Evolutionary conservation across 768 basidiomycete genomes (phyloP).

Genomic region (Scleroderma bovista): DNA sequence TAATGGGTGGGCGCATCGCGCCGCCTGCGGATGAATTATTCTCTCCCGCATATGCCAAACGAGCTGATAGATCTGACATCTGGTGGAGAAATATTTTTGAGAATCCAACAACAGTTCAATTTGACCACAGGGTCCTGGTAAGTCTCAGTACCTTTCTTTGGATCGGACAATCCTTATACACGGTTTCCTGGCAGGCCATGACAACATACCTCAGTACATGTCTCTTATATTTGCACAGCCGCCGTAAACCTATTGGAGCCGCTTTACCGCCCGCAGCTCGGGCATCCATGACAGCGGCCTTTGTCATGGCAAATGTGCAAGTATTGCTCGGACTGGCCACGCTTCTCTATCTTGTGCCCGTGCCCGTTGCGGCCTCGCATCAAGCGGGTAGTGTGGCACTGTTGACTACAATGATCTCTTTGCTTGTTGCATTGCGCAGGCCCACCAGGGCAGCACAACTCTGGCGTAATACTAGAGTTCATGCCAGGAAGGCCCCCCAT

Average conservation of each 20-base stretch:
- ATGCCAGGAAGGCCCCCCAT: constrained; percentile 10
- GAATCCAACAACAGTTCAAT: constrained; percentile 97
- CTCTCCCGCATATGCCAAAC: constrained; percentile 68
- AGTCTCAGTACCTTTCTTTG: constrained; percentile 27
- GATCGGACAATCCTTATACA: not conserved
- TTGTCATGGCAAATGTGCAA: constrained; percentile 81
- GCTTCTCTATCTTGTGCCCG: constrained; percentile 86
- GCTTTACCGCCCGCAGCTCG: constrained; percentile 58
- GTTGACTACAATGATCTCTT: constrained; percentile 75
- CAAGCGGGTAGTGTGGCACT: constrained; percentile 93
- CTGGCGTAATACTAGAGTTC: constrained; percentile 43
- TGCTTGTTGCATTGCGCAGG: constrained; percentile 63
- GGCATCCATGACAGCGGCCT: constrained; percentile 50
- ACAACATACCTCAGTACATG: constrained; percentile 74
- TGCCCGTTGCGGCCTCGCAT: constrained; percentile 87
- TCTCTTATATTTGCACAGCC: constrained; percentile 55
- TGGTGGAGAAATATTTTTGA: constrained; percentile 97
- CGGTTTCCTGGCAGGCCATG: constrained; percentile 52
- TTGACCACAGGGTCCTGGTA: constrained; percentile 90
- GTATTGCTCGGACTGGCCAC: constrained; percentile 75
- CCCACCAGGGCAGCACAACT: constrained; percentile 61
- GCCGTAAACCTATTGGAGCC: constrained; percentile 40
- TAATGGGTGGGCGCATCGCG: constrained; percentile 85
- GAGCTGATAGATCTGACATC: constrained; percentile 61
- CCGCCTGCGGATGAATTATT: constrained; percentile 84